phyloP scores from a whole-genome alignment of 768 basidiomycete genomes.

The Clitopilus hobsonii region DNA sequence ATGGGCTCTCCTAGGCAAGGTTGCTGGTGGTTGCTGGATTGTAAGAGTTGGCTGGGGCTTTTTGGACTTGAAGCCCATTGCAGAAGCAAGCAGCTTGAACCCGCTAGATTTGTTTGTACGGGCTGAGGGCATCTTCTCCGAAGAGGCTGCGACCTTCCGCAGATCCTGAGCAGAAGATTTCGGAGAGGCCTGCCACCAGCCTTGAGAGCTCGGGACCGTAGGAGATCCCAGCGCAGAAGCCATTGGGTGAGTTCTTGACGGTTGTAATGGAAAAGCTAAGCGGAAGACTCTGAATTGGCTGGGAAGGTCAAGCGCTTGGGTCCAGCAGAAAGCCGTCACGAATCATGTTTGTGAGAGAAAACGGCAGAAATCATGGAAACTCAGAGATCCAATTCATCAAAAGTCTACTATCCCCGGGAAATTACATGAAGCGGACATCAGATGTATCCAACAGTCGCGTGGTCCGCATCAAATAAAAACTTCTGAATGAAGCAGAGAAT shows the following conservation, averaged over 20 bases:
- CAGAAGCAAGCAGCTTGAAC: conserved; percentile 51
- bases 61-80: conserved; percentile 61
- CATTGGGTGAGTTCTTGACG: conserved; percentile 23
- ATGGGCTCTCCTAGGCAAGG: conserved; percentile 16
- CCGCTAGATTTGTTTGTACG: conserved; percentile 16
- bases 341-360: conserved; percentile 1
- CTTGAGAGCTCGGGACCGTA: conserved; percentile 29
- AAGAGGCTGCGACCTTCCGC: conserved; percentile 16
- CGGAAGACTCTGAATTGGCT: not conserved
- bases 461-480: not conserved
- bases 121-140: conserved; percentile 23
- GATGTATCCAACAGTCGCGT: not conserved
- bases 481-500: not conserved
- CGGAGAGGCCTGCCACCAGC: conserved; percentile 42
- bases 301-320: not conserved
- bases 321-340: not conserved
- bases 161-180: conserved; percentile 24
- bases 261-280: conserved; percentile 3
- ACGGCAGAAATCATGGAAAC: not conserved
- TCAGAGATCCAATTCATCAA: not conserved
- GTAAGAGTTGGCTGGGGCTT: conserved; percentile 44
- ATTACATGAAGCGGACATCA: not conserved
- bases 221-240: conserved; percentile 25
- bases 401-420: not conserved
- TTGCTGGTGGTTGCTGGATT: conserved; percentile 41